A percentile compares a stretch with the other conserved stretches of the same genome.
Evolutionary conservation across 345 rosid species (phyloP).

Genomic region (Populus tremula): DNA sequence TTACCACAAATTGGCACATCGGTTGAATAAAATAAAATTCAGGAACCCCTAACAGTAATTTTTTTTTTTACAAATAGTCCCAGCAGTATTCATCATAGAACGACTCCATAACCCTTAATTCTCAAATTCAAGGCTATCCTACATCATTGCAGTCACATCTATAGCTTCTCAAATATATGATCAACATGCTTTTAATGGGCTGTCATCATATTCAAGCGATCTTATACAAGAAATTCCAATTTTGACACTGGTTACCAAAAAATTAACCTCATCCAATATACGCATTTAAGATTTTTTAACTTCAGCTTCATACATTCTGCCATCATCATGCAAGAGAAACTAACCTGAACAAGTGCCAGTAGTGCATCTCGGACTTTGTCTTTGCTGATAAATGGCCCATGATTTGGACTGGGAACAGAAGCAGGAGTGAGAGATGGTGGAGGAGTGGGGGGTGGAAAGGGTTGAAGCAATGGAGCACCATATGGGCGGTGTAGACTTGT

Average conservation of each 20-base stretch:
- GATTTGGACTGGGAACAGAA: slow-evolving; percentile 33
- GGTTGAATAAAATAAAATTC: no score
- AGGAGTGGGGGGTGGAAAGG: slow-evolving; percentile 93
- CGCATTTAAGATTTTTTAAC: background rate
- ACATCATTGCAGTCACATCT: no score
- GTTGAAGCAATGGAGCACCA: slow-evolving; percentile 86
- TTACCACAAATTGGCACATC: no score
- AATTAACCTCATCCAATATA: background rate
- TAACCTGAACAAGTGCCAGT: slow-evolving; percentile 68
- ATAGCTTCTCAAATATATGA: no score
- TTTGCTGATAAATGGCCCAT: slow-evolving; percentile 51
- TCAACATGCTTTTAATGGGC: no score
- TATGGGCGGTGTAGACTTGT: slow-evolving; percentile 53
- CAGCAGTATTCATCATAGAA: no score
- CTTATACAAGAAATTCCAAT: no score
- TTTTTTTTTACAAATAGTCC: no score
- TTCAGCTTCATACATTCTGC: background rate
- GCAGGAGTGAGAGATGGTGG: slow-evolving; percentile 81
- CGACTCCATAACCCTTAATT: no score
- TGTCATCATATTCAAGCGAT: no score
- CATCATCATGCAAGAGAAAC: slow-evolving; percentile 21
- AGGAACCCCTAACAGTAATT: no score
- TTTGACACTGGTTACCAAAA: background rate
- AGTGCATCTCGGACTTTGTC: slow-evolving; percentile 83
- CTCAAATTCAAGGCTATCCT: no score